Percentiles rank a stretch among this genome's conserved stretches.
Conservation (phyloP, 805 yeast species). For the Candida coquimbonensis region DNA sequence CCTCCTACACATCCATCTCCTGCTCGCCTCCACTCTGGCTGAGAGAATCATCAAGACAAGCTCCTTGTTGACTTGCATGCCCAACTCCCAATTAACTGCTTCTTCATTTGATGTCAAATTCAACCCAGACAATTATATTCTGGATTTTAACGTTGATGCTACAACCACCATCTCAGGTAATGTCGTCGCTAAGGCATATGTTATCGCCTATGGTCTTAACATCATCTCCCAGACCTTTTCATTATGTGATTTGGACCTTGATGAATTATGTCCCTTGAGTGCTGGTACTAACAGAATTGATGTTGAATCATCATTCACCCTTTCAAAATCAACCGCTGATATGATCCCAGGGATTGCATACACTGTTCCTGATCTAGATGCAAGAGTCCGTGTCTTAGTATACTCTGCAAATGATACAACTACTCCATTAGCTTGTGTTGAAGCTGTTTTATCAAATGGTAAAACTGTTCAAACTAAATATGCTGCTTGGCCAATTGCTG, state of each 20-base stretch:
- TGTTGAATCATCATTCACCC: constrained; percentile 41
- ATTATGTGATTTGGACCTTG: constrained; percentile 56
- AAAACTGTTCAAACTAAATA: constrained; percentile 90
- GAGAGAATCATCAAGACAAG: constrained; percentile 36
- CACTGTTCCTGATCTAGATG: constrained; percentile 91
- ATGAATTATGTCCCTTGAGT: constrained; percentile 69
- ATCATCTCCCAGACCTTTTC: constrained; percentile 47
- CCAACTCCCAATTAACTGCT: constrained; percentile 79
- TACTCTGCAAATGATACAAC: constrained; percentile 42
- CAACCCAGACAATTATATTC: constrained; percentile 58
- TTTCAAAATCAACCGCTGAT: constrained; percentile 35
- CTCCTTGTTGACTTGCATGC: constrained; percentile 89
- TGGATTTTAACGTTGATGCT: constrained; percentile 65
- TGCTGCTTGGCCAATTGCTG: constrained; percentile 93
- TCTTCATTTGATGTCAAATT: constrained; percentile 70
- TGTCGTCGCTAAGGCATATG: constrained; percentile 54
- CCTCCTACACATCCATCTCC: constrained; percentile 6
- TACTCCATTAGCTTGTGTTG: constrained; percentile 79
- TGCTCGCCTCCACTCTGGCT: constrained; percentile 7
- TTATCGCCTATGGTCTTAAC: constrained; percentile 77
- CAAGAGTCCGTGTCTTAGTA: constrained; percentile 71
- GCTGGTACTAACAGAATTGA: constrained; percentile 88
- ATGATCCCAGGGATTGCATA: constrained; percentile 79
- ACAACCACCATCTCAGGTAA: constrained; percentile 67
- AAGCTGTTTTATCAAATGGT: constrained; percentile 79